These are phyloP conservation scores for Deinandra increscens DNA, from an alignment of 129 eudicot species.

Conservation along the genomic window DNA sequence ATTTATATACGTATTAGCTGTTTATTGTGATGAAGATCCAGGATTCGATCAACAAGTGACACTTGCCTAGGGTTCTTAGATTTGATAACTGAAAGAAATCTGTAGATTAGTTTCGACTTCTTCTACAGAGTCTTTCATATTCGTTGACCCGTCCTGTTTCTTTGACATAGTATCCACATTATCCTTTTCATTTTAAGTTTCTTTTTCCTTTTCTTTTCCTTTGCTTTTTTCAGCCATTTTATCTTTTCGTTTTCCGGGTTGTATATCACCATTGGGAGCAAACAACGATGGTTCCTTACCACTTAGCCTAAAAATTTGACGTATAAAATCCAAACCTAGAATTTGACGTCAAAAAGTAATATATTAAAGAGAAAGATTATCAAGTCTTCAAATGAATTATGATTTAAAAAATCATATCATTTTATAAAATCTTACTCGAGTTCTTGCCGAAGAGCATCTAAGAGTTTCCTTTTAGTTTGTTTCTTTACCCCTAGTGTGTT, in stretches of 20 bases:
- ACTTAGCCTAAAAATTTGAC: conserved; percentile 71
- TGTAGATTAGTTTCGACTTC: conserved; percentile 34
- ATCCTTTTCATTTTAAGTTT: conserved; percentile 31
- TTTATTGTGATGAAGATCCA: too few relatives aligned
- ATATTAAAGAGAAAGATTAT: conserved; percentile 9
- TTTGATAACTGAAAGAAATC: conserved; percentile 8
- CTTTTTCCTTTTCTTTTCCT: too few relatives aligned
- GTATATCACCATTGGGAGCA: conserved; percentile 48
- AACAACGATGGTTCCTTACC: conserved; percentile 75
- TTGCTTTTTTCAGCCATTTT: conserved; percentile 34
- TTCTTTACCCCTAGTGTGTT: conserved; percentile 95
- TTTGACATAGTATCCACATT: conserved; percentile 37
- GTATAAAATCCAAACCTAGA: conserved; percentile 30
- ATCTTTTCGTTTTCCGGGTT: conserved; percentile 43
- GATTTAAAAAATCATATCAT: background rate
- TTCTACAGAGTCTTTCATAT: conserved; percentile 37
- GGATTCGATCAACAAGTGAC: too few relatives aligned
- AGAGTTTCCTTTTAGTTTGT: conserved; percentile 93
- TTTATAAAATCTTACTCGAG: conserved; percentile 61
- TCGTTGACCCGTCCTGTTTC: conserved; percentile 40
- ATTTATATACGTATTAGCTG: too few relatives aligned
- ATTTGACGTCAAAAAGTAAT: background rate
- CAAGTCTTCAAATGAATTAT: background rate
- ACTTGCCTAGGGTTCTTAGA: conserved; percentile 26
- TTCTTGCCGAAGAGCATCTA: conserved; percentile 92